Evolutionary conservation across 106 monocot species (phyloP), one percentile per base, ranked within the genome.

Genomic region (Platanthera zijinensis): DNA sequence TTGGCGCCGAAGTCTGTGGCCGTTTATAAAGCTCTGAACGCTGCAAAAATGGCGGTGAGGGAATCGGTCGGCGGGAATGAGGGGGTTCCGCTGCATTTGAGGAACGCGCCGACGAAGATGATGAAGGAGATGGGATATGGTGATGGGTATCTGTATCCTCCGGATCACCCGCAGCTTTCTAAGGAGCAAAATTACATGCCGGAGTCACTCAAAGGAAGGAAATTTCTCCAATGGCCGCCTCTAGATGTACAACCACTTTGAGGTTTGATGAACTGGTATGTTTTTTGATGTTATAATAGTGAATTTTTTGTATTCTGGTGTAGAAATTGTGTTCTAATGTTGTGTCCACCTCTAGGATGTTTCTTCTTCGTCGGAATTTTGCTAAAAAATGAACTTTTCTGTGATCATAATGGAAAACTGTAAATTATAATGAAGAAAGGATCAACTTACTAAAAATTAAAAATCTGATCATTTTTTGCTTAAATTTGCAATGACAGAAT

Each of bases 51-150:
- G 72, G 76, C 70, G 28, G 85, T 91, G 73, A 89, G 50, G 80
- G 84, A 89, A 77, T 92, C 95, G 0, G 71, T n/a, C 0, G 95
- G 91, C 11, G 95, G 91, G 46, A 95, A 92, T 21, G 91, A 84
- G 57, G 84, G 85, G 10, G 95, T 95, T 49, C 95, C 95, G 10
- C 48, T 92, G 80, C 89, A 95, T 83, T 54, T 95, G 76, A 89
- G 91, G 85, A 95, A 95, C 82, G 91, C 91, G 3, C 95, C 91
- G 3, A 95, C 95, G 13, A 91, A 78, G 86, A 47, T 95, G 82
- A 95, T 95, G 95, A 87, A 86, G 85, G 84, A 91, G 28, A 63
- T 91, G 45, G 91, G 91, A 12, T 95, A 95, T 57, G 91, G 91
- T 15, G 82, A 87, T 53, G 91, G 73, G 51, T 95, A 95, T 75